These are phyloP conservation scores for Arthrobotrys megalospora DNA, from an alignment of 2,329 filamentous ascomycete genomes.

Conservation along the genomic window DNA sequence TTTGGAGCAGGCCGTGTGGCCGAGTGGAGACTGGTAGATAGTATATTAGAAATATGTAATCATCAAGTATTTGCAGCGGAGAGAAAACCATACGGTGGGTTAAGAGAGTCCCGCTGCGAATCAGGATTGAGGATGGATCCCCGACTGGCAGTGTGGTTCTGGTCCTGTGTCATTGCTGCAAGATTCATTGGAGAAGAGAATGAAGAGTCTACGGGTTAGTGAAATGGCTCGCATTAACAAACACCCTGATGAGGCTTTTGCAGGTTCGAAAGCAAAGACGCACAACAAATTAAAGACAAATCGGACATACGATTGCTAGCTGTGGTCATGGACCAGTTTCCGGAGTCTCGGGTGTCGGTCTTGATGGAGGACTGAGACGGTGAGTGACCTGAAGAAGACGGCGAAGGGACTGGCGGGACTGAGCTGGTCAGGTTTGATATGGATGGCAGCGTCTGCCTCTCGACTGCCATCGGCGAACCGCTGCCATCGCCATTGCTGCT, in stretches of 20 bases:
- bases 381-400: constrained; percentile 54
- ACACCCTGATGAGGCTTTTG: neutral
- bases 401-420: constrained; percentile 54
- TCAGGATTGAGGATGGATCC: constrained; percentile 60
- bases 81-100: constrained; percentile 61
- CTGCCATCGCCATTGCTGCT: constrained; percentile 24
- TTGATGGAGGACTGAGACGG: constrained; percentile 59
- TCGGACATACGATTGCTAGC: constrained; percentile 63
- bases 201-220: constrained; percentile 62
- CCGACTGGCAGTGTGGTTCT: constrained; percentile 39
- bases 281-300: constrained; percentile 12
- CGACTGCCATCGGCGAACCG: constrained; percentile 47
- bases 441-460: constrained; percentile 58
- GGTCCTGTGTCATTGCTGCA: constrained; percentile 62
- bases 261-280: neutral
- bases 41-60: constrained; percentile 53
- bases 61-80: constrained; percentile 42
- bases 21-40: constrained; percentile 63
- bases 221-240: constrained; percentile 36
- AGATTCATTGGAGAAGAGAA: constrained; percentile 64
- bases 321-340: constrained; percentile 65
- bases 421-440: constrained; percentile 59
- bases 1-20: constrained; percentile 61
- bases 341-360: constrained; percentile 63
- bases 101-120: constrained; percentile 60